These are phyloP conservation scores for Botrytis tulipae DNA, from an alignment of 2,329 filamentous ascomycete genomes.

Conservation along the genomic window DNA sequence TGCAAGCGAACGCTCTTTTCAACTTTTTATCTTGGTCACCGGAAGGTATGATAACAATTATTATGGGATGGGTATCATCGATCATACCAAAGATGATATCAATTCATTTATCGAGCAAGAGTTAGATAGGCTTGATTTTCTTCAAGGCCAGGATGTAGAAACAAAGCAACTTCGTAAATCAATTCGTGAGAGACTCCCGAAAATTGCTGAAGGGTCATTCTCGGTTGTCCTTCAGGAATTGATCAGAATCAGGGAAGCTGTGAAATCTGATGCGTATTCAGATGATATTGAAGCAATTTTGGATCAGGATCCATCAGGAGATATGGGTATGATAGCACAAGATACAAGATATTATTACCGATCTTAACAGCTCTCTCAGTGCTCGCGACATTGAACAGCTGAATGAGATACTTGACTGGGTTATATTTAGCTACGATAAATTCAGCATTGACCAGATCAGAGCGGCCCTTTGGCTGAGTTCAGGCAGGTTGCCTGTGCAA, in stretches of 20 bases:
- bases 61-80: not conserved
- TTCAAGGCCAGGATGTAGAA: not conserved
- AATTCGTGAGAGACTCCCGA: not conserved
- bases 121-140: rapidly evolving
- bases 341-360: not conserved
- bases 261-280: no score
- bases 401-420: no score
- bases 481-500: no score
- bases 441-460: no score
- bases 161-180: not conserved
- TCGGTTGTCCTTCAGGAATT: not conserved
- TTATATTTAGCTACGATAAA: no score
- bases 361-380: not conserved
- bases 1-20: no score
- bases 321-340: not conserved
- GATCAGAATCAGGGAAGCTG: not conserved
- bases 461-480: no score
- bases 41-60: not conserved
- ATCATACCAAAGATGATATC: not conserved
- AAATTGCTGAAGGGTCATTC: not conserved
- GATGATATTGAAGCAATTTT: not conserved
- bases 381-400: no score
- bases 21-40: not conserved
- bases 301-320: not conserved
- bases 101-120: not conserved